phyloP scores from a whole-genome alignment of 306 rosid genomes.

The Vigna mungo region DNA sequence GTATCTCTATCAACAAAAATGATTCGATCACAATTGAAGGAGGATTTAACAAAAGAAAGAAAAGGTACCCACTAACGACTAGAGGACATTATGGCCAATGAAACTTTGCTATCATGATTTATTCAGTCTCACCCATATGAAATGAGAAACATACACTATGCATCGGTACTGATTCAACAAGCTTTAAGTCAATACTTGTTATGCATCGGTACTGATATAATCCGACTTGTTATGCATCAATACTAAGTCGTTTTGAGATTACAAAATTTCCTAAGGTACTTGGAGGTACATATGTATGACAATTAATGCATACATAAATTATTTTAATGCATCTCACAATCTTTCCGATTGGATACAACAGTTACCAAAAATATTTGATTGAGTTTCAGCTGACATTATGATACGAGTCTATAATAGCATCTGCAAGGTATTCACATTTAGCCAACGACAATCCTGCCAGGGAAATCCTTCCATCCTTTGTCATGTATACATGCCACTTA shows the following conservation, averaged over 20 bases:
- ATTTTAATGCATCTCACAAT: slow-evolving; percentile 42
- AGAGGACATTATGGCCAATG: slow-evolving; percentile 6
- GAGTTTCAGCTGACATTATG: slow-evolving; percentile 80
- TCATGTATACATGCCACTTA: slow-evolving; percentile 98
- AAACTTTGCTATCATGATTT: not conserved
- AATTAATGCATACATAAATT: slow-evolving; percentile 38
- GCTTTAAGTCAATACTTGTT: slow-evolving; percentile 30
- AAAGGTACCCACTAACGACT: not conserved
- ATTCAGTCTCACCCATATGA: slow-evolving; percentile 1
- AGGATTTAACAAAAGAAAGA: not conserved
- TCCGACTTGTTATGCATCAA: slow-evolving; percentile 23
- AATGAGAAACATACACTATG: slow-evolving; percentile 24
- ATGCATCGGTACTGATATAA: slow-evolving; percentile 20
- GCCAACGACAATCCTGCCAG: slow-evolving; percentile 92
- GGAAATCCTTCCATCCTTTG: slow-evolving; percentile 98
- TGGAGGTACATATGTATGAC: slow-evolving; percentile 37
- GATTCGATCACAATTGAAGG: slow-evolving; percentile 12
- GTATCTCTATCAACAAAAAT: not conserved
- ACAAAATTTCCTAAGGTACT: slow-evolving; percentile 47
- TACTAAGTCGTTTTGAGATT: slow-evolving; percentile 40
- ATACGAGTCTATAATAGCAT: slow-evolving; percentile 89
- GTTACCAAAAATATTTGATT: slow-evolving; percentile 50
- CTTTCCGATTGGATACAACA: slow-evolving; percentile 37
- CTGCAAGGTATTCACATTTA: slow-evolving; percentile 92
- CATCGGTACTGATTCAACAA: slow-evolving; percentile 23